These are phyloP conservation scores for Podila verticillata DNA, from an alignment of 192 early-diverging fungal species.

Conservation along the genomic window DNA sequence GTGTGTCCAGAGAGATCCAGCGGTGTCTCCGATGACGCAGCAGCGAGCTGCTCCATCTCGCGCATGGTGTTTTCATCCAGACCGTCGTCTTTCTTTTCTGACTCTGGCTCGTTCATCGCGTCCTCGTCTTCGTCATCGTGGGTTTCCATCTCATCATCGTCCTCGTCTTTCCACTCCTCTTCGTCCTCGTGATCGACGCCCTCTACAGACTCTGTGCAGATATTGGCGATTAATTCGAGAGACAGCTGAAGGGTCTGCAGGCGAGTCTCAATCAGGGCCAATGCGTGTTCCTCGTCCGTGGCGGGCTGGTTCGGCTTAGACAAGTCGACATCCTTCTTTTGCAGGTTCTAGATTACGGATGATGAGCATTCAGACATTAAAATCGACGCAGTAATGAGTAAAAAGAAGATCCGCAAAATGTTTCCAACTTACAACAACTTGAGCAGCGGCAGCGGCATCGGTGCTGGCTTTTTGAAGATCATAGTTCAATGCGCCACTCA, in stretches of 20 bases:
- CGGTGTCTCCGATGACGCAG: conserved; percentile 46
- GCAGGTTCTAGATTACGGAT: conserved; percentile 22
- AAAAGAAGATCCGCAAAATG: not conserved
- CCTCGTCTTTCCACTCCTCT: conserved; percentile 27
- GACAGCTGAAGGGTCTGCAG: conserved; percentile 73
- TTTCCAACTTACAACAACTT: conserved; percentile 51
- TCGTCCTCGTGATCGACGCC: conserved; percentile 40
- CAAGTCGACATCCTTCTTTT: conserved; percentile 38
- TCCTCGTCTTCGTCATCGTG: conserved; percentile 61
- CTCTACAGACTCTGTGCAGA: conserved; percentile 74
- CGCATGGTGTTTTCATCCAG: conserved; percentile 53
- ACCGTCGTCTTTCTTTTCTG: conserved; percentile 55
- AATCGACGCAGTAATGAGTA: not conserved
- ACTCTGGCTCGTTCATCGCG: conserved; percentile 42
- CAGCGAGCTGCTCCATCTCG: conserved; percentile 57
- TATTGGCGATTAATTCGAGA: conserved; percentile 86
- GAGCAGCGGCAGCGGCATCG: conserved; percentile 44
- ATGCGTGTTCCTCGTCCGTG: conserved; percentile 24
- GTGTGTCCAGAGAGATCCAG: conserved; percentile 53
- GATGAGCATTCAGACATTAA: too few relatives aligned
- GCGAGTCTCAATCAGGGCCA: conserved; percentile 60
- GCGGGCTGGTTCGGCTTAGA: conserved; percentile 48
- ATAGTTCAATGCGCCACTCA: conserved; percentile 55
- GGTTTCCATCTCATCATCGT: conserved; percentile 51
- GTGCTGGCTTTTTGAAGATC: conserved; percentile 60